These are phyloP conservation scores for Colletotrichum zoysiae DNA, from an alignment of 2,329 filamentous ascomycete species.

Conservation along the genomic window DNA sequence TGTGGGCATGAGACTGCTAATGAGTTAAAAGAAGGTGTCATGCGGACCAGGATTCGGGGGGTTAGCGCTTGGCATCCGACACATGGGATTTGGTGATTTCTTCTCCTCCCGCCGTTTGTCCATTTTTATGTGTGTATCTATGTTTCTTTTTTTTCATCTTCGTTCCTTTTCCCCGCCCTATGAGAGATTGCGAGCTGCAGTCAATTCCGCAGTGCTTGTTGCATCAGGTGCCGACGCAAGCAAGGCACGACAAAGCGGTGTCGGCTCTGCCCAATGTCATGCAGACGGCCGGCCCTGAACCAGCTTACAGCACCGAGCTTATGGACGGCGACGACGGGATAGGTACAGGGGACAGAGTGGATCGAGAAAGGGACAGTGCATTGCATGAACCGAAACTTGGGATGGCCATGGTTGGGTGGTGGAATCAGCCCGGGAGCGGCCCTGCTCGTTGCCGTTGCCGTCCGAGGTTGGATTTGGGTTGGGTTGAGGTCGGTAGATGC, in stretches of 20 bases:
- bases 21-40: conserved; percentile 4
- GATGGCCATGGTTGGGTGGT: conserved; percentile 28
- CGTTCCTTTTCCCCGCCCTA: not conserved
- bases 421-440: conserved; percentile 25
- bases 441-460: conserved; percentile 24
- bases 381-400: conserved; percentile 38
- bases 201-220: not conserved
- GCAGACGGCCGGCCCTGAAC: conserved; percentile 11
- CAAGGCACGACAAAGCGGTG: not conserved
- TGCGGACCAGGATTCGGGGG: conserved; percentile 18
- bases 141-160: no score
- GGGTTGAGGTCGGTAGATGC: not conserved
- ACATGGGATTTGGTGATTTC: conserved; percentile 13
- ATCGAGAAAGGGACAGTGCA: conserved; percentile 27
- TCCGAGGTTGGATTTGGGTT: conserved; percentile 23
- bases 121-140: no score
- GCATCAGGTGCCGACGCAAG: not conserved
- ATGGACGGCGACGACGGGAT: not conserved
- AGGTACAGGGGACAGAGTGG: conserved; percentile 6
- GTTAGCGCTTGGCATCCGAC: conserved; percentile 7
- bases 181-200: not conserved
- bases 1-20: conserved; percentile 22
- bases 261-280: conserved; percentile 14
- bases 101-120: not conserved
- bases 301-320: not conserved